Conservation (phyloP, 805 yeast species). For the Candida sonorensis region DNA sequence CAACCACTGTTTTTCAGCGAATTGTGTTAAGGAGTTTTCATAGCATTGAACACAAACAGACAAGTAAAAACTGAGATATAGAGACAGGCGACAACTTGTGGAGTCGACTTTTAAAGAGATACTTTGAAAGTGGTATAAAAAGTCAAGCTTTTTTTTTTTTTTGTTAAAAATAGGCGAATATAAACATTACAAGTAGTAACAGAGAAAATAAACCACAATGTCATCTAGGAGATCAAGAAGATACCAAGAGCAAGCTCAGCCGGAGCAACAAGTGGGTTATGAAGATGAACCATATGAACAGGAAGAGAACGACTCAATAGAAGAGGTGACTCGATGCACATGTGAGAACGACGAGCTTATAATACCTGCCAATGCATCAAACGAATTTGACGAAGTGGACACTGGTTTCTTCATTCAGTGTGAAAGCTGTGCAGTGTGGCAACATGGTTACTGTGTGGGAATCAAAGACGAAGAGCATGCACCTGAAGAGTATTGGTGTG, state of each 20-base stretch:
- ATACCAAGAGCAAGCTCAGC: slow-evolving; percentile 13
- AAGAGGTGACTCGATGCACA: slow-evolving; percentile 48
- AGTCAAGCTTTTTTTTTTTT: too few species aligned
- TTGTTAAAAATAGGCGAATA: too few species aligned
- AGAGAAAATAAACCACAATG: slow-evolving; percentile 8
- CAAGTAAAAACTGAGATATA: too few species aligned
- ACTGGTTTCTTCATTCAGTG: slow-evolving; percentile 73
- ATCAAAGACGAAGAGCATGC: slow-evolving; percentile 64
- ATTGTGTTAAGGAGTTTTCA: too few species aligned
- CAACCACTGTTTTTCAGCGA: too few species aligned
- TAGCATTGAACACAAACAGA: too few species aligned
- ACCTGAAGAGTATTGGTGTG: slow-evolving; percentile 96
- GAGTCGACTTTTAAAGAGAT: too few species aligned
- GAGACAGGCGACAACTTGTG: too few species aligned
- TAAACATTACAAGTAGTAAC: too few species aligned
- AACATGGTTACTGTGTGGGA: slow-evolving; percentile 95
- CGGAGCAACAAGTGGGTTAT: slow-evolving; percentile 14
- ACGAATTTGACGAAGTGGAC: slow-evolving; percentile 34
- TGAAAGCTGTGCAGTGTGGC: slow-evolving; percentile 94
- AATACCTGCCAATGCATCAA: slow-evolving; percentile 20
- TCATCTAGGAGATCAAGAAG: slow-evolving; percentile 27
- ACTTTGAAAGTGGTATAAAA: too few species aligned
- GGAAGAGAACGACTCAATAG: slow-evolving; percentile 22
- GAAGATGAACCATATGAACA: slow-evolving; percentile 12
- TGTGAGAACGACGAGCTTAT: slow-evolving; percentile 45